Conservation (phyloP, 805 yeast species). For the Teunomyces lycoperdinae region DNA sequence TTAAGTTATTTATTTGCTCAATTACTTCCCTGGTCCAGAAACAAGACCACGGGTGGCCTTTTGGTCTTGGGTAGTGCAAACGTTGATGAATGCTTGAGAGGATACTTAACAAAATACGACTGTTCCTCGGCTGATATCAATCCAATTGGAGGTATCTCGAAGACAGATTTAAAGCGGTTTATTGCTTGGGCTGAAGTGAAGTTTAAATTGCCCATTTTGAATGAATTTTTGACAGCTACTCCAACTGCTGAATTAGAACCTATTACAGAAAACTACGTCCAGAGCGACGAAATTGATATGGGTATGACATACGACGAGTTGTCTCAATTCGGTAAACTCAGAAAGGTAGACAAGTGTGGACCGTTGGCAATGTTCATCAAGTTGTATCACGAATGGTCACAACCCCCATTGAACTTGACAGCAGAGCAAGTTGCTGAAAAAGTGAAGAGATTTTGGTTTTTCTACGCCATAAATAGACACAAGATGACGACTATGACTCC, state of each 20-base stretch:
- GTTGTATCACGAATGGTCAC: slow-evolving; percentile 89
- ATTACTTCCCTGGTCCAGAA: slow-evolving; percentile 90
- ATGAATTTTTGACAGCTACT: slow-evolving; percentile 80
- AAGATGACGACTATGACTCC: slow-evolving; percentile 98
- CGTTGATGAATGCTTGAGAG: slow-evolving; percentile 94
- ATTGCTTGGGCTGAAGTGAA: slow-evolving; percentile 71
- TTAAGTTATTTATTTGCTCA: slow-evolving; percentile 91
- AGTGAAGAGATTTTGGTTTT: slow-evolving; percentile 89
- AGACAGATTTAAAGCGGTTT: slow-evolving; percentile 84
- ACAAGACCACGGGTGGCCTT: slow-evolving; percentile 66
- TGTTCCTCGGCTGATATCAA: slow-evolving; percentile 96
- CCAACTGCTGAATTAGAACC: slow-evolving; percentile 99
- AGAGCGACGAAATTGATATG: slow-evolving; percentile 96
- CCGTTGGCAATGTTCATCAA: slow-evolving; percentile 94
- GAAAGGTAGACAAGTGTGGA: slow-evolving; percentile 93
- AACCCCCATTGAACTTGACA: slow-evolving; percentile 56
- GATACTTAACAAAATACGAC: slow-evolving; percentile 94
- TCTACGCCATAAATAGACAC: slow-evolving; percentile 92
- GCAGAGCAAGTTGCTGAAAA: slow-evolving; percentile 87
- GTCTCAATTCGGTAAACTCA: slow-evolving; percentile 81
- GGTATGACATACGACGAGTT: slow-evolving; percentile 96
- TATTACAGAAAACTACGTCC: slow-evolving; percentile 86
- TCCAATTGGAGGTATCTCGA: slow-evolving; percentile 98
- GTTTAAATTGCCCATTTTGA: slow-evolving; percentile 74
- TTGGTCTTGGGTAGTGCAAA: slow-evolving; percentile 94